Base-by-base conservation (phyloP, 75 land plant species). In the Sequoia sempervirens region DNA sequence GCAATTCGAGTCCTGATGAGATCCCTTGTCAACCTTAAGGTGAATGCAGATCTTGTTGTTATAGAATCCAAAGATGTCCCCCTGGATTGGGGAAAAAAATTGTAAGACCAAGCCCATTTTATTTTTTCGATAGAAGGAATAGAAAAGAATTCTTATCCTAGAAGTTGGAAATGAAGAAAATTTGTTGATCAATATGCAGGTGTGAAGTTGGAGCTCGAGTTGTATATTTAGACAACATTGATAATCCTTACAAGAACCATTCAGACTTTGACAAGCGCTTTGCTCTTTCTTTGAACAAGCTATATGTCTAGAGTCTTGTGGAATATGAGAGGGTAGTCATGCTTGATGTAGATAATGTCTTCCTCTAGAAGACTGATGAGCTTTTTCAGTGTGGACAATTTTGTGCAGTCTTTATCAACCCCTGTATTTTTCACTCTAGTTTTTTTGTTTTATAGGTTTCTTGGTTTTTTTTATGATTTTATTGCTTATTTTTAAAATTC, bases 271-370 rank as follows among this genome's bases (percentile, higher is more conserved):
- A 89, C 46, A 82, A 75, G 69, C 86, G 90, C 12, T 89, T 89
- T 64, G 74, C 80, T 54, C 82, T 83, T 83, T 88, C 91, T 1
- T 81, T 89, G 79, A 90, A 90, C 87, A 90, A 90, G 81, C 64
- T 88, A 17, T 89, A 89, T 64, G 91, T 87, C 4, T 90, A 87
- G 91, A 87, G 20, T 28, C 43, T 90, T 80, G 82, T 82, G 30
- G 91, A 88, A 38, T 90, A 90, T 52, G 83, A 90, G 87, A 86
- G 91, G 2, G 91, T 90, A 40, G 90, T 88, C 30, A 88, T 88
- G 91, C 84, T 90, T 15, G 91, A 90, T 66, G 90, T 84, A 38
- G 91, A 90, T 83, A 90, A 90, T 56, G 13, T 90, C 37, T 83
- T 90, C 70, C 86, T 90, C 45, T 87, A 85, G 36, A 85, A 85